Percentiles rank a stretch among this genome's conserved stretches.
Evolutionary conservation across 306 rosid species (phyloP).

Genomic region (Cucumis sativus): DNA sequence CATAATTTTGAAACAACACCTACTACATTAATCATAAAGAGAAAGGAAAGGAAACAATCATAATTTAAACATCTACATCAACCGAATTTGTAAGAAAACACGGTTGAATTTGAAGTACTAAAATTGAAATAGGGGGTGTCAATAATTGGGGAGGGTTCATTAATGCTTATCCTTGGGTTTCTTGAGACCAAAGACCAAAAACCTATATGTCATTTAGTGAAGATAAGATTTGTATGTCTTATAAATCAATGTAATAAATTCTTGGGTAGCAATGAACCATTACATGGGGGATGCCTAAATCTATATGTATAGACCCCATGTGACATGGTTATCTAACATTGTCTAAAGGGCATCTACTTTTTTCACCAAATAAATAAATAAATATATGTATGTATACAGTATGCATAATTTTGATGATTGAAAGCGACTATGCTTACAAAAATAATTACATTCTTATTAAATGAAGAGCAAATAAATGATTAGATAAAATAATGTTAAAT

Average conservation of each 20-base stretch:
- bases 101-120: background rate
- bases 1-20: too few relatives aligned
- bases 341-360: background rate
- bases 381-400: background rate
- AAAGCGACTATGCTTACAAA: background rate
- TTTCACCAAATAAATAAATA: background rate
- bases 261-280: background rate
- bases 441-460: background rate
- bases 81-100: background rate
- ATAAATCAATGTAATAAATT: background rate
- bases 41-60: background rate
- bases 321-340: background rate
- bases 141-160: background rate
- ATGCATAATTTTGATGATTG: background rate
- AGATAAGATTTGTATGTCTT: constrained; percentile 2
- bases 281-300: background rate
- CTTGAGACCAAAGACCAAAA: background rate
- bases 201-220: background rate
- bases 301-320: constrained; percentile 2
- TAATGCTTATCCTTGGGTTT: background rate
- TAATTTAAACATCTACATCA: background rate
- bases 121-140: background rate
- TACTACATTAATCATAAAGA: background rate
- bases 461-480: background rate
- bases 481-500: too few relatives aligned